phyloP scores from a whole-genome alignment of 2,329 filamentous ascomycete genomes.

The Davidsoniella virescens region DNA sequence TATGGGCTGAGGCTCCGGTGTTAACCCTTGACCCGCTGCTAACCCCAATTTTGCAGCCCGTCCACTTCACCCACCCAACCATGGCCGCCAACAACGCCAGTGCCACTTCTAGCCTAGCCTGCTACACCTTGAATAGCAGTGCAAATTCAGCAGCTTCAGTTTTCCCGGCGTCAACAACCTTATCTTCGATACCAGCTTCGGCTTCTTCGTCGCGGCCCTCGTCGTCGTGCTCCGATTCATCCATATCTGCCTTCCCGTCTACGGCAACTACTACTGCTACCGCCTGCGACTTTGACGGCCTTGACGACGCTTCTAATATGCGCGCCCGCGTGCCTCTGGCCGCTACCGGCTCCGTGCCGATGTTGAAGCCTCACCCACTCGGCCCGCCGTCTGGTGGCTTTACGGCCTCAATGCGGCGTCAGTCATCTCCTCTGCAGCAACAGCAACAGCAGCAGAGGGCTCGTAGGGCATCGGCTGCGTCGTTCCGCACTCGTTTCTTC shows the following conservation, averaged over 20 bases:
- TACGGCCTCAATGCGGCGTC: constrained; percentile 10
- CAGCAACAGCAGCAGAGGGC: constrained; percentile 1
- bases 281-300: constrained; percentile 3
- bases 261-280: background rate
- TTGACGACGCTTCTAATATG: constrained; percentile 6
- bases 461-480: constrained; percentile 2
- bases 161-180: background rate
- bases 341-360: constrained; percentile 7
- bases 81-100: background rate
- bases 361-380: constrained; percentile 11
- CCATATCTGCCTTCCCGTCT: background rate
- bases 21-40: constrained; percentile 1
- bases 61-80: background rate
- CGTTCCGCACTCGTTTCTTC: constrained; percentile 9
- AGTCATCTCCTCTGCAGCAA: background rate
- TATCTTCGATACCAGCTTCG: background rate
- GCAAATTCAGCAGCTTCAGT: background rate
- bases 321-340: constrained; percentile 9
- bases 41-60: constrained; percentile 8
- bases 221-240: constrained; percentile 5
- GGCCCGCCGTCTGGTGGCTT: constrained; percentile 10
- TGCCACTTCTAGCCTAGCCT: background rate
- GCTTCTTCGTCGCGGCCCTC: constrained; percentile 5
- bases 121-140: background rate
- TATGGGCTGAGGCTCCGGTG: constrained; percentile 8